A percentile compares a stretch with the other conserved stretches of the same genome.
Conservation (phyloP, 2,329 filamentous ascomycete species). For the Stachybotrys echinatus region DNA sequence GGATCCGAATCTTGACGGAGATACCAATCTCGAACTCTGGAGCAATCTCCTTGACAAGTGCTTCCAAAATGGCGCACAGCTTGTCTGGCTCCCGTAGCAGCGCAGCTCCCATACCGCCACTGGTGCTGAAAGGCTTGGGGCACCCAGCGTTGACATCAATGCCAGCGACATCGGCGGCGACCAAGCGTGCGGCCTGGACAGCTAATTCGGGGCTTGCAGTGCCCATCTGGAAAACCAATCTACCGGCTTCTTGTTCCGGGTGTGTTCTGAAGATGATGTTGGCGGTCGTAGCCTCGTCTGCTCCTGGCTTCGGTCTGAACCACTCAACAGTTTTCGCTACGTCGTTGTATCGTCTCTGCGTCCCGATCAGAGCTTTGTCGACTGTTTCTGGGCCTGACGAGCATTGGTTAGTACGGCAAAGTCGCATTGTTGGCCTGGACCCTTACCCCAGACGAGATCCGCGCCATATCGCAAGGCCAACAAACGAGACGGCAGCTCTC, state of each 20-base stretch:
- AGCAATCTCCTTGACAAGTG: constrained; percentile 73
- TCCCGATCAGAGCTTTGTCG: constrained; percentile 86
- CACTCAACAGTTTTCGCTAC: constrained; percentile 79
- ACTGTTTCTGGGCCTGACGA: constrained; percentile 82
- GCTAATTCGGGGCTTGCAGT: constrained; percentile 78
- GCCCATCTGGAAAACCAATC: constrained; percentile 87
- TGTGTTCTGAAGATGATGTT: constrained; percentile 82
- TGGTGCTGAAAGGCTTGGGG: constrained; percentile 92
- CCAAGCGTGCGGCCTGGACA: constrained; percentile 75
- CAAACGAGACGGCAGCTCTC: constrained; percentile 85
- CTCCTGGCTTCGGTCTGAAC: constrained; percentile 33
- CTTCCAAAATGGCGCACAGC: constrained; percentile 75
- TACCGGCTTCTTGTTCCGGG: constrained; percentile 67
- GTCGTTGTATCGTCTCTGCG: constrained; percentile 70
- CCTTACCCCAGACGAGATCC: constrained; percentile 88
- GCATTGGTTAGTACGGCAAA: constrained; percentile 3
- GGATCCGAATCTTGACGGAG: constrained; percentile 90
- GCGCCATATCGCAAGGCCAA: constrained; percentile 91
- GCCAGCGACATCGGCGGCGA: constrained; percentile 82
- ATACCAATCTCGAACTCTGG: constrained; percentile 82
- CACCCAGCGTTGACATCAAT: constrained; percentile 99
- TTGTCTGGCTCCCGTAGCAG: constrained; percentile 80
- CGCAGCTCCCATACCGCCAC: constrained; percentile 92
- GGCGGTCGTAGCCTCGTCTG: constrained; percentile 47
- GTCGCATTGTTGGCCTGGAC: not conserved